Evolutionary conservation across 441 rosid species (phyloP).

Genomic region (Geranium incanum): DNA sequence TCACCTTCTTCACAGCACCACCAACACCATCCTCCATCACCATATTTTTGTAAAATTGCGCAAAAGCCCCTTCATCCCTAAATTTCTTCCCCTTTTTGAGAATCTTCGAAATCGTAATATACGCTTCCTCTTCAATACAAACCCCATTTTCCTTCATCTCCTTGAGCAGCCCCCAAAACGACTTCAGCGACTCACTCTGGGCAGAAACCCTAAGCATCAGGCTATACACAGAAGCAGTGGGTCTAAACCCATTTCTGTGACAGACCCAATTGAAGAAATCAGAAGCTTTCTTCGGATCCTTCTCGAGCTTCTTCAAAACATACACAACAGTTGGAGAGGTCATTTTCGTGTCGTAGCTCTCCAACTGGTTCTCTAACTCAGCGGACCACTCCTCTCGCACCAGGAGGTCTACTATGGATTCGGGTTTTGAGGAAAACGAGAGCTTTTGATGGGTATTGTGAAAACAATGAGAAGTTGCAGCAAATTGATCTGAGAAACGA

Average conservation of each 20-base stretch:
- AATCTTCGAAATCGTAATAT: slow-evolving; percentile 31
- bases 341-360: slow-evolving; percentile 22
- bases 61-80: slow-evolving; percentile 47
- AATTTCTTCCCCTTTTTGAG: slow-evolving; percentile 43
- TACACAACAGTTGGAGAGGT: slow-evolving; percentile 59
- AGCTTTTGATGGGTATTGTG: slow-evolving; percentile 24
- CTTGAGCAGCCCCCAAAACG: slow-evolving; percentile 50
- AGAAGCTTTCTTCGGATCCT: slow-evolving; percentile 52
- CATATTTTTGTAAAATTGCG: slow-evolving; percentile 62
- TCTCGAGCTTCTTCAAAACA: slow-evolving; percentile 57
- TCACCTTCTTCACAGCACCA: slow-evolving; percentile 34
- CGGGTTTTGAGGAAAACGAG: slow-evolving; percentile 38
- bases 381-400: slow-evolving; percentile 43
- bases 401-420: slow-evolving; percentile 41
- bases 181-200: slow-evolving; percentile 43
- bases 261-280: slow-evolving; percentile 60
- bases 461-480: slow-evolving; percentile 15
- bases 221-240: slow-evolving; percentile 56
- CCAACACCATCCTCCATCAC: slow-evolving; percentile 50
- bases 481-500: slow-evolving; percentile 15
- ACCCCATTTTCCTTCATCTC: slow-evolving; percentile 68
- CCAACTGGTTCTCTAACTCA: slow-evolving; percentile 45
- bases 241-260: slow-evolving; percentile 44
- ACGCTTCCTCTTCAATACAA: slow-evolving; percentile 65
- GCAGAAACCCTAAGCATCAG: slow-evolving; percentile 54